Evolutionary conservation across 1,284 basidiomycete species (phyloP), one percentile per base, ranked within the genome.

Genomic region (Sphagnurus paluster): DNA sequence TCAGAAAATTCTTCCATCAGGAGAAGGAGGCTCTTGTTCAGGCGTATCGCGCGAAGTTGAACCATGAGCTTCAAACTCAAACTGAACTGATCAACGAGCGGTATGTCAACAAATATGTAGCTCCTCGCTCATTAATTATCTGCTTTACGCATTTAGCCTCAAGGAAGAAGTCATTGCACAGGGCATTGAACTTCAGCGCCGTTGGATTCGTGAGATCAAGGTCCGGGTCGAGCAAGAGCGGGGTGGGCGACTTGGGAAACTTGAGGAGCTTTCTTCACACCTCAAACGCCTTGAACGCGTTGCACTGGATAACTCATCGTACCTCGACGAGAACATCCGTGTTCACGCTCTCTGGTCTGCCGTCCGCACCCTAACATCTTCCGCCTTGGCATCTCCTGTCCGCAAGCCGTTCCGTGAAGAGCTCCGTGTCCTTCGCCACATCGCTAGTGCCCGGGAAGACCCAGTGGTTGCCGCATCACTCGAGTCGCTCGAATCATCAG

Each of bases 191-290:
- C 83, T 98, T 36, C 96, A 99, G 67, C 84, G 94, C 42, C 81
- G 92, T 53, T 99, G 96, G 95, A 90, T 98, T 48, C 84, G 91
- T 36, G 93, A 98, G 46, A 88, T 99, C 77, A 97, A 98, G 72
- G 79, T 93, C 52, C 88, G 87, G 58, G 96, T 99, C 48, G 96
- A 99, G 70, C 83, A 93, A 62, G 97, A 99, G 70, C 92, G 97
- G 38, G 94, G 93, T 19, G 95, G 95, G 14, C 88, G 96, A 50
- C 79, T 99, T 8, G 90, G 93, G 50, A 97, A 94, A 70, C 84
- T 99, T 32, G 93, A 97, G 63, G 87, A 95, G 64, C 84, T 99
- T 44, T 87, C 93, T 11, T 84, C 88, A 1, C 89, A 90, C 49
- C 75, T 99, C 53, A 95, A 96, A 69, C 84, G 88, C 52, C 82